Evolutionary conservation across 225 moss, liverwort and hornwort species (phyloP), one percentile per base, ranked within the genome.

Genomic region (Straminergon stramineum): DNA sequence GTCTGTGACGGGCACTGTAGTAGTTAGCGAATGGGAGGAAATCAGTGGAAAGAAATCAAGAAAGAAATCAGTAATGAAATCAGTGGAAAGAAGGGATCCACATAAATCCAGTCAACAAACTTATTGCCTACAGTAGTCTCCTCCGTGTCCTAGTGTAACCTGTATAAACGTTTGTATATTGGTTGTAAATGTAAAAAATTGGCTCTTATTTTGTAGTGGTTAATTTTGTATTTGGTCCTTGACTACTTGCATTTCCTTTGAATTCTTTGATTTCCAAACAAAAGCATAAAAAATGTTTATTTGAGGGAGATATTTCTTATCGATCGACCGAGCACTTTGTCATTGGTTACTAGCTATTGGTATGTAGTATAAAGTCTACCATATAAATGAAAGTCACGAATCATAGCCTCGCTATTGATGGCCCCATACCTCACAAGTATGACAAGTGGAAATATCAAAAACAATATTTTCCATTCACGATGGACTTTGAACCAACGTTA

Each of bases 281-380:
- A 37, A 37, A 37, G 15, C 10, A 15, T 21, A 22, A 35, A 53
- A 53, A 14, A 0, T 16, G 1, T 9, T 56, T 23, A 55, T 78
- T 1, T 9, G 1, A 6, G 1, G 57, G 5, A 24, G 0, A 16
- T 9, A 12, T 37, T 18, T 3, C 19, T 28, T 7, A 3, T 0
- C 8, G 18, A 11, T 8, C 2, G 8, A n/a, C 13, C 0, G 1
- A 2, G 0, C 18, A 17, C 17, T 2, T 18, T 11, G 12, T 28
- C 12, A 28, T 58, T 39, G 39, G 58, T 17, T 39, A 58, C 3
- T 39, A 17, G 5, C 11, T n/a, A 12, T 57, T 12, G 26, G 17
- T 26, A 17, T 17, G 5, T n/a, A n/a, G 16, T 26, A 5, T 11
- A 52, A 51, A 35, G 27, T 57, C 7, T 17, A 17, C 23, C 5